Conservation (phyloP, 2,329 filamentous ascomycete genomes). For the Stachybotrys echinatus region DNA sequence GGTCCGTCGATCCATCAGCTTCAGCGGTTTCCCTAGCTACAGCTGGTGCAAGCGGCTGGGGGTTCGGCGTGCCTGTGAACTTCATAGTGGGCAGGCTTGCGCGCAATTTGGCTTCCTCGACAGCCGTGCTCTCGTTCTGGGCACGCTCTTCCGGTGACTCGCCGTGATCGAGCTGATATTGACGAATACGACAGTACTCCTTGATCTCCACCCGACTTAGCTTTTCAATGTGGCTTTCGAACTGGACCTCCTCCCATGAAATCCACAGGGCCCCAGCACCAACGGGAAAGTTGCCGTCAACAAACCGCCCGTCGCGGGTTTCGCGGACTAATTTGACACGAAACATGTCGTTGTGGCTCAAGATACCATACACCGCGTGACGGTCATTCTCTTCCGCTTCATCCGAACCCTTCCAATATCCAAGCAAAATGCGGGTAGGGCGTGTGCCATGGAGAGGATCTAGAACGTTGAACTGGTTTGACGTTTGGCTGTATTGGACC, state of each 20-base stretch:
- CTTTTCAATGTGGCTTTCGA: slow-evolving; percentile 48
- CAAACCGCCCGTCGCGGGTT: slow-evolving; percentile 53
- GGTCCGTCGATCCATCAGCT: slow-evolving; percentile 1
- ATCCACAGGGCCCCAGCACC: slow-evolving; percentile 60
- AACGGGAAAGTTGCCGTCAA: slow-evolving; percentile 55
- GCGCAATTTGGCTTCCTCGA: slow-evolving; percentile 43
- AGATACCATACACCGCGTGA: slow-evolving; percentile 58
- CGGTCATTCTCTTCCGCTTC: slow-evolving; percentile 42
- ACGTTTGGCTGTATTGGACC: slow-evolving; percentile 11
- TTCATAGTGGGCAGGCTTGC: slow-evolving; percentile 22
- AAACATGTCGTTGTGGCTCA: slow-evolving; percentile 60
- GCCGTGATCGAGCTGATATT: slow-evolving; percentile 50
- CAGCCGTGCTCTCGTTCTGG: slow-evolving; percentile 47
- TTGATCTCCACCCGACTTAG: slow-evolving; percentile 53
- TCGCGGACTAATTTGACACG: slow-evolving; percentile 56
- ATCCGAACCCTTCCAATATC: slow-evolving; percentile 53
- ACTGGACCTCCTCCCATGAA: slow-evolving; percentile 54
- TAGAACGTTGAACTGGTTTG: slow-evolving; percentile 9
- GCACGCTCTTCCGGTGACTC: slow-evolving; percentile 42
- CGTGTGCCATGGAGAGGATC: slow-evolving; percentile 46
- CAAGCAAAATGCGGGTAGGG: slow-evolving; percentile 53
- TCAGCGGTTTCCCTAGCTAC: slow-evolving; percentile 7
- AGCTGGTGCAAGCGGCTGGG: slow-evolving; percentile 11
- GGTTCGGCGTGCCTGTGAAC: slow-evolving; percentile 15
- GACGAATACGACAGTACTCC: slow-evolving; percentile 58